phyloP scores from a whole-genome alignment of 2,329 filamentous ascomycete genomes.

The Raffaelea ambrosiae region DNA sequence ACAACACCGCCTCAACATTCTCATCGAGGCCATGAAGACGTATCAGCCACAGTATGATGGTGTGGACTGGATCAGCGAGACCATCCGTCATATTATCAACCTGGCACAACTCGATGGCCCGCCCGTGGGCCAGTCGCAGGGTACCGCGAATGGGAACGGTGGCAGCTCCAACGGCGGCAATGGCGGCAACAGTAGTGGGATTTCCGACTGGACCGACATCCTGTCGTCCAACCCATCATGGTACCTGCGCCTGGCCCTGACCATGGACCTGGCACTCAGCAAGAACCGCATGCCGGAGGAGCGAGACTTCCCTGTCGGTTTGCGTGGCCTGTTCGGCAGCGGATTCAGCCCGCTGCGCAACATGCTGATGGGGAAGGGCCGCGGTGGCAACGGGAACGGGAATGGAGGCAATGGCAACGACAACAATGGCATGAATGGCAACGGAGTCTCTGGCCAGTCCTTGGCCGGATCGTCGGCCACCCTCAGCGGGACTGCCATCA shows the following conservation, averaged over 20 bases:
- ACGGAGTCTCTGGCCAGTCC: background rate
- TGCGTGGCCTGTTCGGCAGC: slow-evolving; percentile 9
- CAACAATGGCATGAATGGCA: background rate
- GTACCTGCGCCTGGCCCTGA: slow-evolving; percentile 14
- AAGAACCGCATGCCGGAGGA: slow-evolving; percentile 15
- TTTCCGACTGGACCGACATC: slow-evolving; percentile 12
- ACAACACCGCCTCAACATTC: slow-evolving; percentile 25
- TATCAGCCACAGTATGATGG: slow-evolving; percentile 15
- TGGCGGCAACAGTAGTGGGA: background rate
- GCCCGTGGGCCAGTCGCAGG: background rate
- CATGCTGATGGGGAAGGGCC: background rate
- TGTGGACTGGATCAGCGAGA: slow-evolving; percentile 13
- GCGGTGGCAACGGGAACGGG: background rate
- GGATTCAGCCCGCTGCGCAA: slow-evolving; percentile 1
- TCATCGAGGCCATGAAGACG: slow-evolving; percentile 14
- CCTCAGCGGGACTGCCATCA: background rate
- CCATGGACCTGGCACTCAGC: slow-evolving; percentile 13
- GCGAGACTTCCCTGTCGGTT: slow-evolving; percentile 12
- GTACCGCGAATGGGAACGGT: no score
- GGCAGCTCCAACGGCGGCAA: background rate
- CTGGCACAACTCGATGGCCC: slow-evolving; percentile 12
- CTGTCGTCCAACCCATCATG: slow-evolving; percentile 10
- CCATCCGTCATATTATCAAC: slow-evolving; percentile 12
- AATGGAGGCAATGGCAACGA: background rate
- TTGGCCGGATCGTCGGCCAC: no score